phyloP scores from a whole-genome alignment of 2,329 filamentous ascomycete species.

The Blastomyces percursus region DNA sequence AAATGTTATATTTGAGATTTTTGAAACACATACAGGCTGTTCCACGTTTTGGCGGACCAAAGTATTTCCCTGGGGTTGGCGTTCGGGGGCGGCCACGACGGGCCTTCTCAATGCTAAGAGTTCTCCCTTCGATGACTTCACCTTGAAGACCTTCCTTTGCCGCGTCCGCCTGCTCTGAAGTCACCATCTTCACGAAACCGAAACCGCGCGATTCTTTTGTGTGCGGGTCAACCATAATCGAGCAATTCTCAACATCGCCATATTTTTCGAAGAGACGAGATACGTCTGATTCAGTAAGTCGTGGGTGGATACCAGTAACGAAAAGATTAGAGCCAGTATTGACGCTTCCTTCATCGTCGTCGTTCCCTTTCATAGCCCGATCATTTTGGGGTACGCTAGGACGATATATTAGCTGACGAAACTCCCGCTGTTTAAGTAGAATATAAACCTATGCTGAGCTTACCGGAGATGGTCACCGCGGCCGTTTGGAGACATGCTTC shows the following conservation, averaged over 20 bases:
- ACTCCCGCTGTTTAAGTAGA: background rate
- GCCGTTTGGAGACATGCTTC: slow-evolving; percentile 54
- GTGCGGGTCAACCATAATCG: slow-evolving; percentile 98
- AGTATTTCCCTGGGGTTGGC: slow-evolving; percentile 97
- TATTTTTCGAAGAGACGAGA: slow-evolving; percentile 97
- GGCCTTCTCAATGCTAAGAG: slow-evolving; percentile 97
- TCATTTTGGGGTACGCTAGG: slow-evolving; percentile 30
- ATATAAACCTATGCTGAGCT: slow-evolving; percentile 10
- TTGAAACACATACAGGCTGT: slow-evolving; percentile 40
- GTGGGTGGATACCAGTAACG: slow-evolving; percentile 94
- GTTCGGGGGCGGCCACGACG: slow-evolving; percentile 89
- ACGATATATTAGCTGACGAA: background rate
- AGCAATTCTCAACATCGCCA: slow-evolving; percentile 96
- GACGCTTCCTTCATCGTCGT: slow-evolving; percentile 62
- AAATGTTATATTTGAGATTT: slow-evolving; percentile 3
- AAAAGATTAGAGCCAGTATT: slow-evolving; percentile 98
- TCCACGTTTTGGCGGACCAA: slow-evolving; percentile 96
- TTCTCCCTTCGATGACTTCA: slow-evolving; percentile 88
- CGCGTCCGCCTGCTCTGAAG: slow-evolving; percentile 86
- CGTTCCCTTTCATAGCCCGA: slow-evolving; percentile 34
- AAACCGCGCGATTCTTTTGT: slow-evolving; percentile 98
- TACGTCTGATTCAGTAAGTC: slow-evolving; percentile 79
- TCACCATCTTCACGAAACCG: slow-evolving; percentile 98
- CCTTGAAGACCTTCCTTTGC: slow-evolving; percentile 94
- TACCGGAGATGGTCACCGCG: slow-evolving; percentile 45